A percentile compares a stretch with the other conserved stretches of the same genome.
Evolutionary conservation across 192 early-diverging fungal genomes (phyloP).

Genomic region (Mortierella claussenii): DNA sequence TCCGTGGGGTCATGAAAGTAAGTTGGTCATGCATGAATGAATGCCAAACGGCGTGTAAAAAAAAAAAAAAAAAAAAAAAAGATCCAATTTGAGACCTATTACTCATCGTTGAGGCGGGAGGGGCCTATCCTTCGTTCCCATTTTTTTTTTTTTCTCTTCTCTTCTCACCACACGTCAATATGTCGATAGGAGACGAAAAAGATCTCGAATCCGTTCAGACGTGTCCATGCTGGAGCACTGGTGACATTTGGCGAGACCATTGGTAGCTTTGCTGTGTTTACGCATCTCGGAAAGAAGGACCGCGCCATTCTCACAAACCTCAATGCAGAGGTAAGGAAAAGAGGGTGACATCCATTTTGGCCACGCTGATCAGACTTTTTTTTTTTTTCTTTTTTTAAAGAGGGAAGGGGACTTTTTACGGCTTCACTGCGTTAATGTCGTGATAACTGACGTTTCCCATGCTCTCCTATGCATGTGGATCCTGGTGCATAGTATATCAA

Average conservation of each 20-base stretch:
- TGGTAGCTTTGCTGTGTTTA: constrained; percentile 56
- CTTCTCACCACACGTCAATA: no score
- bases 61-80: not conserved
- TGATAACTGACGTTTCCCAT: not conserved
- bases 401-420: no score
- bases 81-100: not conserved
- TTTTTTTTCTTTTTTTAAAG: no score
- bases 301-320: constrained; percentile 55
- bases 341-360: not conserved
- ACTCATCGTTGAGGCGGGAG: not conserved
- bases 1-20: constrained; percentile 25
- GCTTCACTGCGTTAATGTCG: not conserved
- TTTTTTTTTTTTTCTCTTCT: not conserved
- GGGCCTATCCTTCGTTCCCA: not conserved
- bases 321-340: constrained; percentile 2
- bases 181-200: constrained; percentile 58
- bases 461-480: not conserved
- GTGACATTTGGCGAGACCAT: constrained; percentile 63
- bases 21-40: not conserved
- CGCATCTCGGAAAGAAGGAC: constrained; percentile 55
- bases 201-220: constrained; percentile 56
- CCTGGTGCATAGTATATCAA: constrained; percentile 21
- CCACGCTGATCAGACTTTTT: no score
- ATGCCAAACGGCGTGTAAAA: not conserved
- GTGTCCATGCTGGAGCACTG: constrained; percentile 60